Evolutionary conservation across 257 asterid species (phyloP).

Genomic region (Solanum chilense): DNA sequence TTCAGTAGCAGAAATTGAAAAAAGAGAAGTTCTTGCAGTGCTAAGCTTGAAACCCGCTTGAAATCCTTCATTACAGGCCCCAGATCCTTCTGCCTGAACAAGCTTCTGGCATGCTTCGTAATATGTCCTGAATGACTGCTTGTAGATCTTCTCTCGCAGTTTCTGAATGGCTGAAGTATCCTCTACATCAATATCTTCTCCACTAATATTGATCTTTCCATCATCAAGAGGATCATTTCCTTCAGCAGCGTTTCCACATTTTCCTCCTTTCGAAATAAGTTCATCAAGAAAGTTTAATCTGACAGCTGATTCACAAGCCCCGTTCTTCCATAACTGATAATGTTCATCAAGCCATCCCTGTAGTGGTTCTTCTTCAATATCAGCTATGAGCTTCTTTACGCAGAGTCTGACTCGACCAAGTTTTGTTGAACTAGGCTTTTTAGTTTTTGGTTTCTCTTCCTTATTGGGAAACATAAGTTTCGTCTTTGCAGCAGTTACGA

Average conservation of each 20-base stretch:
- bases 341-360: slow-evolving; percentile 99
- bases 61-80: slow-evolving; percentile 80
- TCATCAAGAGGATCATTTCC: slow-evolving; percentile 43
- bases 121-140: slow-evolving; percentile 75
- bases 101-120: slow-evolving; percentile 79
- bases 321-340: slow-evolving; percentile 75
- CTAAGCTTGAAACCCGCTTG: slow-evolving; percentile 95
- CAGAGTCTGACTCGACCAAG: slow-evolving; percentile 65
- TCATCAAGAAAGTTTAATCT: slow-evolving; percentile 90
- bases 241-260: slow-evolving; percentile 36
- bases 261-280: slow-evolving; percentile 40
- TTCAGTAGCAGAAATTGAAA: slow-evolving; percentile 76
- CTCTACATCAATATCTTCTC: slow-evolving; percentile 57
- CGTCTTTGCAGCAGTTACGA: slow-evolving; percentile 75
- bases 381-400: slow-evolving; percentile 73
- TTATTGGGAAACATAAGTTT: slow-evolving; percentile 48
- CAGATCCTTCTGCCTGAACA: slow-evolving; percentile 72
- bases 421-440: slow-evolving; percentile 62
- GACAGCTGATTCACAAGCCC: slow-evolving; percentile 89
- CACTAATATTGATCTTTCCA: slow-evolving; percentile 41
- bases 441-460: slow-evolving; percentile 68
- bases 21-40: slow-evolving; percentile 59
- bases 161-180: slow-evolving; percentile 59
- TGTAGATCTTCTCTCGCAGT: slow-evolving; percentile 64
- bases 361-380: slow-evolving; percentile 95